These are phyloP conservation scores for Macrocystidia cucumis DNA, from an alignment of 1,284 basidiomycete genomes.

Conservation along the genomic window DNA sequence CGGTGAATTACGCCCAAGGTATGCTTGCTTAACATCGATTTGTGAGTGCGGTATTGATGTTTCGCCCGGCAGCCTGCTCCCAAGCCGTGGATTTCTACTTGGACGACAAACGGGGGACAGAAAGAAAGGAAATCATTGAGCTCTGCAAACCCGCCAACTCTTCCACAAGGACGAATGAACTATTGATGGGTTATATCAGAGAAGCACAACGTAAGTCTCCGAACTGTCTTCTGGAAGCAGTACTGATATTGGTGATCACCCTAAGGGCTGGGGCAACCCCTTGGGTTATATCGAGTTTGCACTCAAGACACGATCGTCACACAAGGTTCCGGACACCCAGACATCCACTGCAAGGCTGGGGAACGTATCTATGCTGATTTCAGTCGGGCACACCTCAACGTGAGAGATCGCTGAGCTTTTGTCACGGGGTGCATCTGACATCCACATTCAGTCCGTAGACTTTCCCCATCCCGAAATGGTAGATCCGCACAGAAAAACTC, in stretches of 20 bases:
- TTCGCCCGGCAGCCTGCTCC: slow-evolving; percentile 13
- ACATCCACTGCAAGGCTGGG: slow-evolving; percentile 21
- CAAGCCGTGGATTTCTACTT: slow-evolving; percentile 43
- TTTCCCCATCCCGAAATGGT: slow-evolving; percentile 26
- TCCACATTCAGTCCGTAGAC: slow-evolving; percentile 14
- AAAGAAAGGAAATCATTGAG: slow-evolving; percentile 24
- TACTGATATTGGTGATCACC: slow-evolving; percentile 9
- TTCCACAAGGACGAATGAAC: slow-evolving; percentile 12
- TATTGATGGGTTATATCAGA: slow-evolving; percentile 32
- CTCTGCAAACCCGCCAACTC: slow-evolving; percentile 16
- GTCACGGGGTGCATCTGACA: slow-evolving; percentile 6
- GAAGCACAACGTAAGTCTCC: slow-evolving; percentile 31
- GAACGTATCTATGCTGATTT: slow-evolving; percentile 29
- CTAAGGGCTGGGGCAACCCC: slow-evolving; percentile 13
- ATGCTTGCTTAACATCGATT: slow-evolving; percentile 4
- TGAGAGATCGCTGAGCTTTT: slow-evolving; percentile 12
- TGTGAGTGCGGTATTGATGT: neutral
- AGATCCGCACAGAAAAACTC: slow-evolving; percentile 23
- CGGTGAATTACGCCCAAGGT: slow-evolving; percentile 32
- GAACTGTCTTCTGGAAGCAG: slow-evolving; percentile 4
- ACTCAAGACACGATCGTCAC: slow-evolving; percentile 16
- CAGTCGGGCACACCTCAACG: slow-evolving; percentile 29
- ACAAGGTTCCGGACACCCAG: slow-evolving; percentile 17
- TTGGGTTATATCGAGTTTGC: slow-evolving; percentile 24
- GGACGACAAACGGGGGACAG: slow-evolving; percentile 20